A percentile compares a stretch with the other conserved stretches of the same genome.
phyloP scores from a whole-genome alignment of 1,284 basidiomycete species.

The Inonotus obliquus region DNA sequence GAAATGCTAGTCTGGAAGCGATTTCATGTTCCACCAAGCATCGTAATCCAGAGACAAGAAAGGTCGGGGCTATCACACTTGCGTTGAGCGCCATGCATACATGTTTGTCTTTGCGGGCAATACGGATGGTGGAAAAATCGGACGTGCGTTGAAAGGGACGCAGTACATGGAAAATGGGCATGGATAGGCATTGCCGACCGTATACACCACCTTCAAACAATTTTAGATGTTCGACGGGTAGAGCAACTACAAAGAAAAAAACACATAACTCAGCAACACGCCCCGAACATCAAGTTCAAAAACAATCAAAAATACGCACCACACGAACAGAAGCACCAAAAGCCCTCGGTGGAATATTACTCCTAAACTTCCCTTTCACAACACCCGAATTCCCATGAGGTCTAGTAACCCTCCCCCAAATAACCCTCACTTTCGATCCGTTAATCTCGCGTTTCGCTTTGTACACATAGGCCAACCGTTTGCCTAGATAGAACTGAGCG shows the following conservation, averaged over 20 bases:
- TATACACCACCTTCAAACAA: neutral
- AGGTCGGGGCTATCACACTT: neutral
- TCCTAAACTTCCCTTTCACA: constrained; percentile 96
- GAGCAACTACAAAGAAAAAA: constrained; percentile 37
- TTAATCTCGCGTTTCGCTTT: constrained; percentile 90
- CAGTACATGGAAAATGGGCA: neutral
- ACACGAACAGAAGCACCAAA: constrained; percentile 95
- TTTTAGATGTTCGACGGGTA: constrained; percentile 48
- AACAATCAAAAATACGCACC: constrained; percentile 49
- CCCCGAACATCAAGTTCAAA: neutral
- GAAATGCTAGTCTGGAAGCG: neutral
- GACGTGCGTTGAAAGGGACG: neutral
- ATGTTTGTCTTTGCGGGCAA: neutral
- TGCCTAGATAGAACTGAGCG: constrained; percentile 97
- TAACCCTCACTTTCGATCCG: constrained; percentile 91
- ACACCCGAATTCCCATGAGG: constrained; percentile 94
- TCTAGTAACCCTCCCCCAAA: constrained; percentile 96
- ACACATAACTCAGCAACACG: neutral
- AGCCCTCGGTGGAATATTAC: constrained; percentile 93
- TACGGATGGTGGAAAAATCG: neutral
- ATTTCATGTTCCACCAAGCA: neutral
- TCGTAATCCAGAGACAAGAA: neutral
- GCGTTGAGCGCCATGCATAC: neutral
- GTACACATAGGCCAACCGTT: constrained; percentile 99
- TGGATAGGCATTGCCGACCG: neutral